These are phyloP conservation scores for Candida alai DNA, from an alignment of 805 yeast species.

Conservation along the genomic window DNA sequence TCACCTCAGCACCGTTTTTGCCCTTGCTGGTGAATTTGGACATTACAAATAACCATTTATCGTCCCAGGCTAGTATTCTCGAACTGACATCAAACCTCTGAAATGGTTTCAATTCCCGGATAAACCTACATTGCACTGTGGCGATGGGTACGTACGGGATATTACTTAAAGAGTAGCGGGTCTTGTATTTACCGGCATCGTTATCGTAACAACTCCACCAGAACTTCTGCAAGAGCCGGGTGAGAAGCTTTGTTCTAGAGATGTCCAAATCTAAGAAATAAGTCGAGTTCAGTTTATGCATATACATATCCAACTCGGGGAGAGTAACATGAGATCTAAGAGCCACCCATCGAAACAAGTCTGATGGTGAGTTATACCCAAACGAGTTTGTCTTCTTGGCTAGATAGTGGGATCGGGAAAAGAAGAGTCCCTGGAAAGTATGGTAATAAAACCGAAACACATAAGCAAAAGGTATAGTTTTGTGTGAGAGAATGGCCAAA, in stretches of 20 bases:
- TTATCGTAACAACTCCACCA: slow-evolving; percentile 45
- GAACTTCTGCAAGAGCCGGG: slow-evolving; percentile 52
- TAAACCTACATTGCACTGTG: slow-evolving; percentile 60
- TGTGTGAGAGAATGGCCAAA: slow-evolving; percentile 44
- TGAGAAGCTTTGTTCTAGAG: slow-evolving; percentile 63
- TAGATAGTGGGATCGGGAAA: slow-evolving; percentile 26
- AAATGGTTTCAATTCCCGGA: slow-evolving; percentile 70
- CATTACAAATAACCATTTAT: slow-evolving; percentile 76
- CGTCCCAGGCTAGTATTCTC: slow-evolving; percentile 75
- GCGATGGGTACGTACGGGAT: slow-evolving; percentile 77
- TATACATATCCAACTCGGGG: slow-evolving; percentile 78
- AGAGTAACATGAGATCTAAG: slow-evolving; percentile 61
- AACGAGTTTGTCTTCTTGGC: slow-evolving; percentile 27
- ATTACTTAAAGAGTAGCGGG: slow-evolving; percentile 18
- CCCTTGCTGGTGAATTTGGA: slow-evolving; percentile 52
- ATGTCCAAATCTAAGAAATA: slow-evolving; percentile 80
- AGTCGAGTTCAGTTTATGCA: slow-evolving; percentile 86
- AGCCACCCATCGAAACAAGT: slow-evolving; percentile 42
- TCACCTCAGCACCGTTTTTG: slow-evolving; percentile 19
- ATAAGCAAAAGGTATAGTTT: slow-evolving; percentile 67
- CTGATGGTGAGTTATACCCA: slow-evolving; percentile 25
- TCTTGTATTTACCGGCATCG: slow-evolving; percentile 29
- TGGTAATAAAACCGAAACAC: slow-evolving; percentile 56
- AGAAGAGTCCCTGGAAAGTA: slow-evolving; percentile 37
- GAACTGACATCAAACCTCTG: slow-evolving; percentile 52